Base-by-base conservation (phyloP, 305 asterid species). In the Fraxinus nigra region DNA sequence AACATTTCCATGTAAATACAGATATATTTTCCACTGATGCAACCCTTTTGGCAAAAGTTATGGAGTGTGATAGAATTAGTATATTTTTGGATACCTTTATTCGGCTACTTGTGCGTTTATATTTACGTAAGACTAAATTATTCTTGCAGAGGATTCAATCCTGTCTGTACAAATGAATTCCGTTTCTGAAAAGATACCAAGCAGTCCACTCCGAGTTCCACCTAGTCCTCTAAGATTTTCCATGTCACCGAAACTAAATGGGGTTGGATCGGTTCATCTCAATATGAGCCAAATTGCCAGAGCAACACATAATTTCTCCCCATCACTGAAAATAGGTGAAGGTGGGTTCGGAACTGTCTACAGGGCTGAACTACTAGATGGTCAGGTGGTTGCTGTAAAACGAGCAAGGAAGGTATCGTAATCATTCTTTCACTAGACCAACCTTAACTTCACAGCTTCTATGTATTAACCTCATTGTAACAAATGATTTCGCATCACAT, bases 281-380 rank as follows among this genome's bases (percentile, higher is more conserved):
- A 92, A 72, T 84, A 85, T 96, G 90, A 83, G 46, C 86, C 97
- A 94, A 87, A 95, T 92, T 79, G 32, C 78, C 37, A 90, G 85
- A 88, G 97, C 94, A 1, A 97, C 99, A 4, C 87, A 91, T 7
- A 97, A 92, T 86, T 97, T 97, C 86, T 91, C 99, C 26, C 81
- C 91, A 46, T 82, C 97, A 16, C 75, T 82, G 73, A 84, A 78
- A 83, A 89, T 97, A 34, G 99, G 99, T 75, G 98, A 91, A 85
- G 99, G 99, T 82, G 99, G 98, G 32, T 94, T 94, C 72, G 99
- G 99, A 86, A 87, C 84, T 34, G 99, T 97, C 83, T 97, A 97
- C 92, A 93, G 86, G 85, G 99, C 97, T 73, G 91, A 86, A 82
- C 92, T 97, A 72, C 59, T 18, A 48, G 94, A 90, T 89, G 98